Evolutionary conservation across 257 asterid genomes (phyloP).

Genomic region (Echites panduratus): DNA sequence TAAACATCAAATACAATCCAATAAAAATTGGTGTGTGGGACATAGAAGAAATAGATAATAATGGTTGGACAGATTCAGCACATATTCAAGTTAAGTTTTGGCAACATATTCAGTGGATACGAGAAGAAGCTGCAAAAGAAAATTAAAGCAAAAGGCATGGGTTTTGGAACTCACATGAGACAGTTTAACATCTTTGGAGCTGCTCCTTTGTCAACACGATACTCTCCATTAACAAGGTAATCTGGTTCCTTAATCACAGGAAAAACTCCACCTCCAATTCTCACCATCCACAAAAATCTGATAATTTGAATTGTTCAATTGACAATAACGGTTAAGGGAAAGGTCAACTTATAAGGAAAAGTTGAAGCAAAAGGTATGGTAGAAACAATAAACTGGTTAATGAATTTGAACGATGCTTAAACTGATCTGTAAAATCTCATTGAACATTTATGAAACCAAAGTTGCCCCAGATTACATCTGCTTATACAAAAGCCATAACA

Average conservation of each 20-base stretch:
- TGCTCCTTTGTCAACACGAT: constrained; percentile 97
- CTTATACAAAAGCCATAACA: not conserved
- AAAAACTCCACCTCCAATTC: constrained; percentile 97
- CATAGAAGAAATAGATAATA: not conserved
- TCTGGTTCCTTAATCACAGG: constrained; percentile 97
- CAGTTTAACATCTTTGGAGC: constrained; percentile 98
- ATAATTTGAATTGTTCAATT: constrained; percentile 23
- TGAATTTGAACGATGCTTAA: not conserved
- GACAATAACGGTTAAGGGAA: not conserved
- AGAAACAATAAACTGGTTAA: not conserved
- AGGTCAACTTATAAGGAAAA: not conserved
- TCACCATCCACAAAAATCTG: constrained; percentile 99
- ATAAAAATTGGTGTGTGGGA: not conserved
- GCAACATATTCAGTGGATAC: not conserved
- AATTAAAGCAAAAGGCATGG: not conserved
- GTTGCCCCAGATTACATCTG: not conserved
- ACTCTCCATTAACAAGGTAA: constrained; percentile 98
- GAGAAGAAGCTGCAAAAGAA: not conserved
- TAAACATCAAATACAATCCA: not conserved
- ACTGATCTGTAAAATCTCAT: not conserved
- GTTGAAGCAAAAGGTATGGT: not conserved
- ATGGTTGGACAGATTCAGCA: not conserved
- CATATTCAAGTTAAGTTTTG: not conserved
- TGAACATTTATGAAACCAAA: not conserved
- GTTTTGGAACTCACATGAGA: constrained; percentile 63